Conservation (phyloP, 108 stramenopile species). For the Fistulifera pelliculosa region DNA sequence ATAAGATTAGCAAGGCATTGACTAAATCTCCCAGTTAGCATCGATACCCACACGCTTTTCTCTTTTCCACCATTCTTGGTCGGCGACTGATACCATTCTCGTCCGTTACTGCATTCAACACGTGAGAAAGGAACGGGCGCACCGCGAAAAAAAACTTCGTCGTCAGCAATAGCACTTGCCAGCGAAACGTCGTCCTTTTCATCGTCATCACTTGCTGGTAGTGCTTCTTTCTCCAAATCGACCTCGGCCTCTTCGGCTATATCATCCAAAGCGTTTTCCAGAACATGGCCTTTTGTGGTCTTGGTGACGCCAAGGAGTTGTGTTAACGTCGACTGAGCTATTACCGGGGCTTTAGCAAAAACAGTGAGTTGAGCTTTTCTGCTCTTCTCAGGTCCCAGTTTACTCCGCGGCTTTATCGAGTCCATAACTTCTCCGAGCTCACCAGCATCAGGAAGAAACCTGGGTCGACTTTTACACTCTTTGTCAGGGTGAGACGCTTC, state of each 20-base stretch:
- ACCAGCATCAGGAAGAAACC: constrained; percentile 29
- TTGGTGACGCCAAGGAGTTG: constrained; percentile 13
- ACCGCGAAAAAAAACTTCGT: neutral
- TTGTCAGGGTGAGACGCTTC: neutral
- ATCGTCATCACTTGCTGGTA: neutral
- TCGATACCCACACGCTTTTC: neutral
- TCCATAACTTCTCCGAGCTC: constrained; percentile 12
- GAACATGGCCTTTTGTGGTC: neutral
- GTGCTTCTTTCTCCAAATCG: neutral
- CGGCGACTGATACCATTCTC: neutral
- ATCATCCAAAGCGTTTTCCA: neutral
- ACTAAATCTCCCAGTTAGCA: neutral
- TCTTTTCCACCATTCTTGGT: neutral
- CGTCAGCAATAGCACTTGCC: neutral
- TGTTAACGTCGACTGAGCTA: constrained; percentile 23
- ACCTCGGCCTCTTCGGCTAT: neutral
- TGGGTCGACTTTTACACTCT: neutral
- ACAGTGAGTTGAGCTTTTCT: constrained; percentile 7
- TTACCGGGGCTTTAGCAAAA: neutral
- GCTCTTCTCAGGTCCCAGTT: neutral
- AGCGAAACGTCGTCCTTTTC: neutral
- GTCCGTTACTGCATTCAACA: neutral
- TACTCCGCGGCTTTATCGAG: constrained; percentile 6
- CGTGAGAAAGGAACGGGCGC: neutral
- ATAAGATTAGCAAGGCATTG: neutral